These are phyloP conservation scores for Ogataea thermomethanolica DNA, from an alignment of 805 yeast genomes.

Conservation along the genomic window DNA sequence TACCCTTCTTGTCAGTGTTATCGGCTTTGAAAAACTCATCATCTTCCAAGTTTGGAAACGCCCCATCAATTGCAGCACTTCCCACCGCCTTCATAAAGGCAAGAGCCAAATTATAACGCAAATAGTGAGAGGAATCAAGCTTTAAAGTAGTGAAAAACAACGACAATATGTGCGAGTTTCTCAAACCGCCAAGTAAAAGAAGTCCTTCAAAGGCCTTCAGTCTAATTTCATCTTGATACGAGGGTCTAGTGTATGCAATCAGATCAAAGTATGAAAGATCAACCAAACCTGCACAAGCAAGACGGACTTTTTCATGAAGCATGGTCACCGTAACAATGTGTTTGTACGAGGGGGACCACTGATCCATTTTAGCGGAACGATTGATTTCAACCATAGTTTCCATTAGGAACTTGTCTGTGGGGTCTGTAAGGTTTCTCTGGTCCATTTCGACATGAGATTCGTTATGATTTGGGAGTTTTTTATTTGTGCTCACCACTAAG, in stretches of 20 bases:
- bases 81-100: slow-evolving; percentile 54
- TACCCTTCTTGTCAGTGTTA: slow-evolving; percentile 16
- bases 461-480: slow-evolving; percentile 24
- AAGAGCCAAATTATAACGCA: slow-evolving; percentile 48
- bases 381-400: slow-evolving; percentile 64
- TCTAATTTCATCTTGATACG: slow-evolving; percentile 50
- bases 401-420: slow-evolving; percentile 37
- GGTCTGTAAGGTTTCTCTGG: slow-evolving; percentile 16
- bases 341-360: slow-evolving; percentile 78
- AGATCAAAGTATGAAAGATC: slow-evolving; percentile 52
- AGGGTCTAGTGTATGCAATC: slow-evolving; percentile 47
- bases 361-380: slow-evolving; percentile 74
- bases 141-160: slow-evolving; percentile 58
- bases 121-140: slow-evolving; percentile 51
- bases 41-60: slow-evolving; percentile 56
- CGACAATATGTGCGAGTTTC: slow-evolving; percentile 54
- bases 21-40: slow-evolving; percentile 45
- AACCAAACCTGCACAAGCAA: slow-evolving; percentile 55
- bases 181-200: slow-evolving; percentile 72
- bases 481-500: slow-evolving; percentile 26
- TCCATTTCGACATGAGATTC: slow-evolving; percentile 17
- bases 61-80: slow-evolving; percentile 62
- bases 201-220: slow-evolving; percentile 68
- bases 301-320: slow-evolving; percentile 52
- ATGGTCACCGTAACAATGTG: slow-evolving; percentile 52